Percentiles rank a stretch among this genome's conserved stretches.
Conservation (phyloP, 2,329 filamentous ascomycete genomes). For the Colletotrichum coccodes region DNA sequence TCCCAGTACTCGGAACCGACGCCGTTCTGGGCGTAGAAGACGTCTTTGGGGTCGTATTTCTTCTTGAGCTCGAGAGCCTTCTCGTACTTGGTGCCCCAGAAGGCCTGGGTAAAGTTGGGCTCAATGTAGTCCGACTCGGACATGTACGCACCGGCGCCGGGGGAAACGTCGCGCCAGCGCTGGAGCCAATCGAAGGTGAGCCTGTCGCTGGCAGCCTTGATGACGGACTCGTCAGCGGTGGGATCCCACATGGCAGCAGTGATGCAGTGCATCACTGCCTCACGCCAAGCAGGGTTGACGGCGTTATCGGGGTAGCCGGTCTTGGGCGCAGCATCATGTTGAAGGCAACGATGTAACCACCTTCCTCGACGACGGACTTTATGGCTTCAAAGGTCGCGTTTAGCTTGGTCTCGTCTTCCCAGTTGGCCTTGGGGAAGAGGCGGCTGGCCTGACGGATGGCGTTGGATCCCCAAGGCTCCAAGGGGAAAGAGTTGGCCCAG, state of each 20-base stretch:
- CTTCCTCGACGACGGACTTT: conserved; percentile 38
- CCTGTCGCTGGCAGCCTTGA: conserved; percentile 38
- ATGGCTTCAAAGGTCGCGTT: conserved; percentile 42
- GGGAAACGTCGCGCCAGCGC: conserved; percentile 44
- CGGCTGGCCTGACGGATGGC: conserved; percentile 40
- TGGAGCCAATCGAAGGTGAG: conserved; percentile 44
- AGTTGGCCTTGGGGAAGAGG: conserved; percentile 47
- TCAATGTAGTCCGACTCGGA: conserved; percentile 39
- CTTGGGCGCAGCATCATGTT: conserved; percentile 37
- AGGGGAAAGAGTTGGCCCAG: conserved; percentile 39
- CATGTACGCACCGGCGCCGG: conserved; percentile 35
- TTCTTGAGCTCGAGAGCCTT: conserved; percentile 33
- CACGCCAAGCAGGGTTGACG: conserved; percentile 61
- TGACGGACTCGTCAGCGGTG: conserved; percentile 46
- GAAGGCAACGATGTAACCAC: conserved; percentile 42
- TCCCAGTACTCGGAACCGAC: conserved; percentile 34
- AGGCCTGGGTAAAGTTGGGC: conserved; percentile 34
- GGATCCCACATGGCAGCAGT: conserved; percentile 40
- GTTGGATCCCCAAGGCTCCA: conserved; percentile 38
- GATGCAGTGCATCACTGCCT: conserved; percentile 46
- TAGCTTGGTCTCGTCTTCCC: conserved; percentile 37
- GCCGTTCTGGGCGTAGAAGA: conserved; percentile 34
- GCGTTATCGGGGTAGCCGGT: conserved; percentile 46
- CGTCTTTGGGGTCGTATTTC: conserved; percentile 30
- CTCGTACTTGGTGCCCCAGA: conserved; percentile 35